phyloP scores from a whole-genome alignment of 2,329 filamentous ascomycete genomes.

The Ascochyta rabiei region DNA sequence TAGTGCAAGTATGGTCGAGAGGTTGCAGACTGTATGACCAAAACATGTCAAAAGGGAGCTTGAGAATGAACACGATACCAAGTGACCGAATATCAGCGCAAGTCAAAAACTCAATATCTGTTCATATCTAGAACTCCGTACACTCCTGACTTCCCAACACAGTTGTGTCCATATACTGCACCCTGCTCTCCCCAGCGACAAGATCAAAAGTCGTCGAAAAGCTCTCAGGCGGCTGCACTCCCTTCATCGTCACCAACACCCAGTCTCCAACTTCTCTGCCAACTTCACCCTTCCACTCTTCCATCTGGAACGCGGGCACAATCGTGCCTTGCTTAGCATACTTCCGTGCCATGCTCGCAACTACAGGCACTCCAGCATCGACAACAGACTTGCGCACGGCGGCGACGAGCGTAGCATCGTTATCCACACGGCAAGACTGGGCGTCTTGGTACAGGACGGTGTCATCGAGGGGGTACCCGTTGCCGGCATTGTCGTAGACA shows the following conservation, averaged over 20 bases:
- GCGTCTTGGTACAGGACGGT: constrained; percentile 7
- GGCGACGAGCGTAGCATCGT: constrained; percentile 3
- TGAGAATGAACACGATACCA: neutral
- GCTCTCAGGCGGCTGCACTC: constrained; percentile 1
- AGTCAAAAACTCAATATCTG: neutral
- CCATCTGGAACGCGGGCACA: constrained; percentile 3
- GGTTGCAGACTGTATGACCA: too few species aligned
- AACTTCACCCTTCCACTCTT: constrained; percentile 8
- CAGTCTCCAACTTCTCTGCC: constrained; percentile 3
- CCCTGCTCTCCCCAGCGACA: constrained; percentile 2
- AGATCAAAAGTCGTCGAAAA: constrained; percentile 6
- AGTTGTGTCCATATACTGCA: neutral
- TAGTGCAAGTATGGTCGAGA: too few species aligned
- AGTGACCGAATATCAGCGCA: neutral
- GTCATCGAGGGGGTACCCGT: constrained; percentile 5
- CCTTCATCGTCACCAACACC: constrained; percentile 1
- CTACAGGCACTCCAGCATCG: neutral
- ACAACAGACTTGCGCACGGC: constrained; percentile 7
- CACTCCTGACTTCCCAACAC: neutral
- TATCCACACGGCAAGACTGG: constrained; percentile 5
- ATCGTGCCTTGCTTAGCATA: constrained; percentile 1
- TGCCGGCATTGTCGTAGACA: constrained; percentile 7
- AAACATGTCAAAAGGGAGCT: too few species aligned
- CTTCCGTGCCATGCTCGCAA: constrained; percentile 5
- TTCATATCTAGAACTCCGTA: neutral